Base-by-base conservation (phyloP, 805 yeast genomes). In the Zygotorulaspora sp. region DNA sequence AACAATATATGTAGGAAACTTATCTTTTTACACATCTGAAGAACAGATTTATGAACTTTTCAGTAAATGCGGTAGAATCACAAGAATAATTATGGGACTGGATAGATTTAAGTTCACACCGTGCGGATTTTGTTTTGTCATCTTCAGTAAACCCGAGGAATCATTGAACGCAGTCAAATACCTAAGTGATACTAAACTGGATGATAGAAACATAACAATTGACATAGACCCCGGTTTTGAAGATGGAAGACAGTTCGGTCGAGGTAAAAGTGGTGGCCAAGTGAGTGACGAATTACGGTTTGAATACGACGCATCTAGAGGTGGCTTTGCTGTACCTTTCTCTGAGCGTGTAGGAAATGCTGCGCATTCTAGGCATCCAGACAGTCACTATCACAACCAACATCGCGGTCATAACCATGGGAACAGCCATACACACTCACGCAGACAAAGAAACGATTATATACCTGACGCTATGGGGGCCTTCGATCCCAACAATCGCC, bases 161-260 rank as follows among this genome's bases (percentile, higher is more conserved):
- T 87, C 96, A 2, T 67, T 88, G 36, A 78, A 83, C 47, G 84
- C 96, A 2, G 77, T 90, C 57, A 84, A 87, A 58, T 90, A 78
- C 54, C 66, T 92, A 34, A 80, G 85, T 49, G 81, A 78, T 38
- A 87, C 96, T 0, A 80, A 80, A 52, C 73, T 92, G 36, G 96
- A 90, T 55, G 95, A 89, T 35, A 78, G 85, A 44, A 67, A 72
- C 25, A 74, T 92, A 55, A 81, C 83, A 25, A 85, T 90, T 34
- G 98, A 92, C 64, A 69, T 94, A 51, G 98, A 92, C 57, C 96
- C 97, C 0, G 98, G 98, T 0, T 92, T 90, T 58, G 78, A 75
- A 45, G 97, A 90, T 51, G 98, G 98, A 1, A 72, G 98, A 48
- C 97, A 92, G 58, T 92, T 80, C 57, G 98, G 98, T 14, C 74